phyloP scores from a whole-genome alignment of 2,329 filamentous ascomycete genomes.

The Verticillium isaacii region DNA sequence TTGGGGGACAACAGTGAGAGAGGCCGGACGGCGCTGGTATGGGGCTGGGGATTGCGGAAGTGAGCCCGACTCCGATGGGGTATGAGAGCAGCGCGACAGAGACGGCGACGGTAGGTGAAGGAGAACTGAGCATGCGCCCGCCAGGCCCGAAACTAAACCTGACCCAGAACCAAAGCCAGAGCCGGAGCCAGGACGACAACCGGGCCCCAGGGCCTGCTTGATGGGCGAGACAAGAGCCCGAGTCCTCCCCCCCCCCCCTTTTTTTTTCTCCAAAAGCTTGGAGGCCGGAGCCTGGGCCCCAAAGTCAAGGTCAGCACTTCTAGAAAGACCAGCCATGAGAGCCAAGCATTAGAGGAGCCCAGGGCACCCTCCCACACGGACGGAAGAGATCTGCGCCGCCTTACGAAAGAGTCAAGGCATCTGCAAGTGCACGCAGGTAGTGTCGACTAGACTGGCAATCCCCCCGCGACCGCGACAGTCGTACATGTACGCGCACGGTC shows the following conservation, averaged over 20 bases:
- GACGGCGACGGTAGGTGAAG: background rate
- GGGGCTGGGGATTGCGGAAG: constrained; percentile 5
- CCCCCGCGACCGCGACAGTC: background rate
- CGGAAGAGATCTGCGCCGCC: background rate
- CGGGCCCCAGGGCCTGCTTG: too few species aligned
- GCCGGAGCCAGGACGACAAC: background rate
- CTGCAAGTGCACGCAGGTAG: background rate
- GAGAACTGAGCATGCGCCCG: background rate
- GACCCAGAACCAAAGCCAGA: background rate
- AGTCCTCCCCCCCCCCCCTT: too few species aligned
- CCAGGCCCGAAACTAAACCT: background rate
- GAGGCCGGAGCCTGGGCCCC: too few species aligned
- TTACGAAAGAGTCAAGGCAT: background rate
- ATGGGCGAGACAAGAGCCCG: too few species aligned
- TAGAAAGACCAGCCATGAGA: background rate
- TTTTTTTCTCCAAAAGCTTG: too few species aligned
- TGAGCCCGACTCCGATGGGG: constrained; percentile 7
- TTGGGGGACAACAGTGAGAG: background rate
- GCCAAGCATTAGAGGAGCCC: background rate
- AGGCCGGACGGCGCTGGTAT: background rate
- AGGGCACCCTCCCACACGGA: background rate
- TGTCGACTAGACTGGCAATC: background rate
- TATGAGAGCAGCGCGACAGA: constrained; percentile 1
- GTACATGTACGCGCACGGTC: background rate
- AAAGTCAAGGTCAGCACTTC: too few species aligned